A percentile compares a stretch with the other conserved stretches of the same genome.
phyloP scores from a whole-genome alignment of 192 early-diverging fungal genomes.

The Linderina pennispora region DNA sequence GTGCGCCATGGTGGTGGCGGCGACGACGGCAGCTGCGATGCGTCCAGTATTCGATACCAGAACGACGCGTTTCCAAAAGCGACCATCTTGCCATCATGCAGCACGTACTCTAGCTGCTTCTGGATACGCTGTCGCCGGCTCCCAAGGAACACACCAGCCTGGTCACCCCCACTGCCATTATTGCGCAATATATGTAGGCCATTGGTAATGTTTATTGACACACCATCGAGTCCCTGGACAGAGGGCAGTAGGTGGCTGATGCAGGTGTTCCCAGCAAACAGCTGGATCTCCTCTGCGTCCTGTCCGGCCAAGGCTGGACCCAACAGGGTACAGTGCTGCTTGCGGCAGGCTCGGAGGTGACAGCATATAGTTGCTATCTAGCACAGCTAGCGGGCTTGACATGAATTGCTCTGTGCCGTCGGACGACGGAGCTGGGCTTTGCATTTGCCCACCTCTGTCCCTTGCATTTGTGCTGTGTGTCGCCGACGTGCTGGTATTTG shows the following conservation, averaged over 20 bases:
- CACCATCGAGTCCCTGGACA: too few species aligned
- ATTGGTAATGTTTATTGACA: conserved; percentile 1
- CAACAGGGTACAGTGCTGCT: too few species aligned
- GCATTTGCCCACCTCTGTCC: too few species aligned
- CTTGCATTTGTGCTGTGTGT: too few species aligned
- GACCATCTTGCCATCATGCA: conserved; percentile 33
- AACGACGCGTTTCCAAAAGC: conserved; percentile 14
- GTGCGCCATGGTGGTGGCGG: conserved; percentile 34
- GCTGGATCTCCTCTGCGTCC: too few species aligned
- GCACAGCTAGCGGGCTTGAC: too few species aligned
- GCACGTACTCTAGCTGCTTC: conserved; percentile 8
- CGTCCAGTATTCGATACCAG: conserved; percentile 26
- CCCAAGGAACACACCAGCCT: conserved; percentile 14
- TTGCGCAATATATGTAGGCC: conserved; percentile 12
- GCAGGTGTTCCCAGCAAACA: conserved; percentile 1
- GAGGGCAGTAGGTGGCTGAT: neutral
- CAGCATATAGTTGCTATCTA: too few species aligned
- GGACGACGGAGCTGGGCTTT: too few species aligned
- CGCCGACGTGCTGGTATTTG: too few species aligned
- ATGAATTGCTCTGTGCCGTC: too few species aligned
- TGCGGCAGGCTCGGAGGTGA: too few species aligned
- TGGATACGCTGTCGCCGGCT: conserved; percentile 7
- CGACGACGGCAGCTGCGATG: conserved; percentile 5
- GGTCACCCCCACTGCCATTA: neutral
- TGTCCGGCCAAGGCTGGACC: too few species aligned